Conservation (phyloP, 2,329 filamentous ascomycete species). For the Arthrobotrys entomopaga region DNA sequence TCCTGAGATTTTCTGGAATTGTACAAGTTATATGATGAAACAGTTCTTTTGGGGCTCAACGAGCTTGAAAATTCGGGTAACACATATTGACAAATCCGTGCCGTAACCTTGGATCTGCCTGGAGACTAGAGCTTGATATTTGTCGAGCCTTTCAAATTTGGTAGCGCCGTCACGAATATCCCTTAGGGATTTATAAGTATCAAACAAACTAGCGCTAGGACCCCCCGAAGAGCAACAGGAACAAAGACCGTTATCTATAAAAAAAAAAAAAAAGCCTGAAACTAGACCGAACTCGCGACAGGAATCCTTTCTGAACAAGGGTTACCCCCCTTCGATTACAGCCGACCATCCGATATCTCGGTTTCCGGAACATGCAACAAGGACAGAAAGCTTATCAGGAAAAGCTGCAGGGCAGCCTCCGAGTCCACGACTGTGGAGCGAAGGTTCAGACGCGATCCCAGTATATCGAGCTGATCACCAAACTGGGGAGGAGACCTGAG, state of each 20-base stretch:
- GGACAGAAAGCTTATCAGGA: conserved; percentile 42
- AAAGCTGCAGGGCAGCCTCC: conserved; percentile 35
- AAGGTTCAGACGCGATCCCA: conserved; percentile 30
- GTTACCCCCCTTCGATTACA: conserved; percentile 10
- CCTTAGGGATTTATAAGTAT: no score
- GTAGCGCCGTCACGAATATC: background rate
- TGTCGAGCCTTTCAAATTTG: background rate
- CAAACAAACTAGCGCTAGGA: background rate
- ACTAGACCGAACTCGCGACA: conserved; percentile 9
- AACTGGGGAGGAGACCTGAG: conserved; percentile 24
- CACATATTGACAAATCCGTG: background rate
- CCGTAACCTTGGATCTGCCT: background rate
- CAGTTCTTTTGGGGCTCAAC: background rate
- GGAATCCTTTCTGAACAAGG: background rate
- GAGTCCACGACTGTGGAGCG: conserved; percentile 22
- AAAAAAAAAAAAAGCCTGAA: conserved; percentile 19
- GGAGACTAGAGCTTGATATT: background rate
- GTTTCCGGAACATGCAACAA: conserved; percentile 33
- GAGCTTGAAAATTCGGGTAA: background rate
- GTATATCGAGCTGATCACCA: conserved; percentile 30
- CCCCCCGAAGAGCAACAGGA: no score
- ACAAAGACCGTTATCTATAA: conserved; percentile 1
- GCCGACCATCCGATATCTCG: conserved; percentile 42
- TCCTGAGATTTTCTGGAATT: no score
- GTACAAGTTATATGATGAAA: background rate